Evolutionary conservation across 1,284 basidiomycete species (phyloP).

Genomic region (Pseudozyma pruni): DNA sequence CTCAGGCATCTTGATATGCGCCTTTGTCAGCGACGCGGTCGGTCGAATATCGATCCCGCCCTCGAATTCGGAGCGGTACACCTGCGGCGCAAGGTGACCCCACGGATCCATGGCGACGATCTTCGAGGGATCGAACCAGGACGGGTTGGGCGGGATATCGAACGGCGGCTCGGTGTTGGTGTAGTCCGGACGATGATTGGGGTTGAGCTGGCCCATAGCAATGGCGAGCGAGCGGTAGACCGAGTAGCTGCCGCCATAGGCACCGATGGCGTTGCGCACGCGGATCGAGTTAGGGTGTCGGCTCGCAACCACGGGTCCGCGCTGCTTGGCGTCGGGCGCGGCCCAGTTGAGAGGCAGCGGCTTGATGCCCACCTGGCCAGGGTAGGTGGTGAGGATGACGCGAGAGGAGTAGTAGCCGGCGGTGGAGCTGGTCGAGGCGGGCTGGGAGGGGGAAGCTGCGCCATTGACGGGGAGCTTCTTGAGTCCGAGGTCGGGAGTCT

Average conservation of each 20-base stretch:
- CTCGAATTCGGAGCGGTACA: constrained; percentile 73
- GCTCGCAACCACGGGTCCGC: constrained; percentile 90
- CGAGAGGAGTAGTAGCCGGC: constrained; percentile 47
- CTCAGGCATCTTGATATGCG: constrained; percentile 87
- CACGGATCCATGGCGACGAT: constrained; percentile 95
- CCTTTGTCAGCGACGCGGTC: constrained; percentile 78
- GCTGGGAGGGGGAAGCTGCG: constrained; percentile 21
- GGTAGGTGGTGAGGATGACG: constrained; percentile 62
- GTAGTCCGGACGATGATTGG: constrained; percentile 74
- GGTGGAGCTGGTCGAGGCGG: constrained; percentile 29
- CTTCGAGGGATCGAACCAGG: constrained; percentile 83
- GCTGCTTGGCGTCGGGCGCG: constrained; percentile 74
- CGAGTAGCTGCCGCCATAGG: constrained; percentile 91
- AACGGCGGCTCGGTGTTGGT: constrained; percentile 89
- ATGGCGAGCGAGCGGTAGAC: constrained; percentile 87
- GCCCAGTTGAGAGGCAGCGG: constrained; percentile 87
- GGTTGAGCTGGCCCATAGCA: constrained; percentile 82
- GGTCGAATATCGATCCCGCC: constrained; percentile 63
- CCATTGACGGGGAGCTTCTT: constrained; percentile 23
- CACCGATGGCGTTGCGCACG: constrained; percentile 90
- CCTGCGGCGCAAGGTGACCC: constrained; percentile 86
- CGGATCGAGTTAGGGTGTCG: constrained; percentile 86
- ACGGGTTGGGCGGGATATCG: constrained; percentile 79
- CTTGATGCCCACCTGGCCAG: constrained; percentile 71
- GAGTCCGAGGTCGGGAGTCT: constrained; percentile 50